Base-by-base conservation (phyloP, 2,329 filamentous ascomycete species). In the Onygenales sp. region DNA sequence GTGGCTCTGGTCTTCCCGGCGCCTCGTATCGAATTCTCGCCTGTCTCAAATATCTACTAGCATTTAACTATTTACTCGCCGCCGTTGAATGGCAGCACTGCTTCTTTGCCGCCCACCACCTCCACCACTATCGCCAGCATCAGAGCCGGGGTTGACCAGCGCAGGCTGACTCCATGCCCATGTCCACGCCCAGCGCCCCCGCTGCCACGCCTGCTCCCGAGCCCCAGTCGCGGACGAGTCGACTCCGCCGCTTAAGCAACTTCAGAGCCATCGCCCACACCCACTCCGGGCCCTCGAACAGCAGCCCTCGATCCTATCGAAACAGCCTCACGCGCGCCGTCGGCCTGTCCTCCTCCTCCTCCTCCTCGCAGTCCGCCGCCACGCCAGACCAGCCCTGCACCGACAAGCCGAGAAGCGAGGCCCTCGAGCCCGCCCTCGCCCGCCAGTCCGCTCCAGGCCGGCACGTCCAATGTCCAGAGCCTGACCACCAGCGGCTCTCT, bases 211-310 rank as follows among this genome's bases (percentile, higher is more conserved):
- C 46, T 36, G 8, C 45, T 17, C 17, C 35, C 14, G 45, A 47
- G 46, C n/a, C 56, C 54, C 56, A 27, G 14, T 46, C 58, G 62
- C 68, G 68, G 57, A 60, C 64, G 45, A 64, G 69, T 51, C 67
- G 65, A 52, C 63, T 72, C 55, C 68, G 69, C 45, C 68, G 70
- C 48, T 60, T 73, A 46, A 72, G 69, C 63, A 69, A 69, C 61
- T 63, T 72, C 53, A 66, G 69, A 53, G 63, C 68, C 42, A 70
- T 70, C 59, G 69, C 69, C 2, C 64, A 70, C 46, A 51, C 58
- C 50, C 58, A 59, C 43, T 57, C 60, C 43, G 55, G 62, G 36
- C 56, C 63, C 27, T 58, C 61, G 32, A 48, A 60, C 38, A 57
- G 52, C 52, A 53, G 57, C 27, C 61, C 64, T 48, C 67, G 63